Base-by-base conservation (phyloP, 371 early-diverging fungal genomes). In the Rhizomucor pusillus region DNA sequence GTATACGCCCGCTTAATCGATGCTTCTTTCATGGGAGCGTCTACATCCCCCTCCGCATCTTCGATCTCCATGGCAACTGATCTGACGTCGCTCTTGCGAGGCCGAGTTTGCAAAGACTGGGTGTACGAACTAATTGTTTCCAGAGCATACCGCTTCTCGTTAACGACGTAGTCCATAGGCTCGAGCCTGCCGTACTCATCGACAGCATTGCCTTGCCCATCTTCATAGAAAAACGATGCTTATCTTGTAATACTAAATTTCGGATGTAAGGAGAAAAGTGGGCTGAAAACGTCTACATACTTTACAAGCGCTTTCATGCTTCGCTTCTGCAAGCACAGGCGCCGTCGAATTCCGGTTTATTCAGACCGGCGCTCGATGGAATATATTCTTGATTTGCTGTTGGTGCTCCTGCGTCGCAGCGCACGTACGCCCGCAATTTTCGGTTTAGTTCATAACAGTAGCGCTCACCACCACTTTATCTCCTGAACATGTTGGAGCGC, bases 11-110 rank as follows among this genome's bases (percentile, higher is more conserved):
- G 61, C 51, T 61, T 61, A n/a, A 23, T 18, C 11, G 36, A 54
- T 39, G 43, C 49, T 40, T 55, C 61, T 43, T 51, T 61, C 56
- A 61, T 48, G 33, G 24, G 56, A 52, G 55, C 47, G 43, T 61
- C 61, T 48, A 50, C 56, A 41, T 61, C 49, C 55, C 47, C 51
- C 41, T 62, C 19, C 14, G 24, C 18, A 19, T 46, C 25, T 46
- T 41, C 41, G 41, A 12, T 41, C 41, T 41, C 16, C 41, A 41
- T 19, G 19, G 41, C 41, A 41, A 16, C 41, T 41, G 19, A 41
- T 12, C 41, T 19, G 19, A 16, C 16, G 16, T 41, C 41, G 19
- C 19, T 19, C 41, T 41, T 11, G 41, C 14, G 16, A 41, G 41
- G 41, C 41, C 14, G 41, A 41, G 43, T 50, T 45, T 19, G 41